Evolutionary conservation across 1,284 basidiomycete genomes (phyloP).

Genomic region (Moesziomyces sp.): DNA sequence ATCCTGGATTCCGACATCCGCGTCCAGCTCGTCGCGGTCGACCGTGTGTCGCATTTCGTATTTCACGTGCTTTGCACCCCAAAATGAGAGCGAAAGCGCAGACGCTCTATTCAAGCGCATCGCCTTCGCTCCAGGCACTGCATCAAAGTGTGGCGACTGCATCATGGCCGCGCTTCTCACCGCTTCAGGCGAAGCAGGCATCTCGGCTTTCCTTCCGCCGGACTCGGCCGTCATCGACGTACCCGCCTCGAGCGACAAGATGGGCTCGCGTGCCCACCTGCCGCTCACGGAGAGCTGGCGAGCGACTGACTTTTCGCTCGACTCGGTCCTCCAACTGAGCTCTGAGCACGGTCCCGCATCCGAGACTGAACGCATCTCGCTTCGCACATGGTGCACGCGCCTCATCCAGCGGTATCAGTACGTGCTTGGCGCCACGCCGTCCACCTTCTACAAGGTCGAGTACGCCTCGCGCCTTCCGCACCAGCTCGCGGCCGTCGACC

Average conservation of each 20-base stretch:
- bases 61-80: constrained; percentile 13
- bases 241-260: not conserved
- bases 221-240: constrained; percentile 9
- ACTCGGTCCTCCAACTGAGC: constrained; percentile 7
- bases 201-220: constrained; percentile 37
- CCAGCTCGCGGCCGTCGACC: constrained; percentile 32
- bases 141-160: constrained; percentile 38
- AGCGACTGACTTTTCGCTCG: constrained; percentile 31
- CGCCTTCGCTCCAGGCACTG: constrained; percentile 14
- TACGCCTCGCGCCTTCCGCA: constrained; percentile 22
- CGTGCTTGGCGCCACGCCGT: constrained; percentile 35
- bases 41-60: constrained; percentile 21
- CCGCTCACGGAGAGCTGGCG: constrained; percentile 35
- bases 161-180: constrained; percentile 40
- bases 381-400: constrained; percentile 37
- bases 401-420: constrained; percentile 43
- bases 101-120: constrained; percentile 47
- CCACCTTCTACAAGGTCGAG: constrained; percentile 48
- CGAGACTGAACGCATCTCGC: constrained; percentile 5
- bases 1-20: constrained; percentile 4
- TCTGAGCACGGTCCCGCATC: not conserved
- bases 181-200: constrained; percentile 26
- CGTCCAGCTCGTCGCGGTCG: not conserved
- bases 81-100: constrained; percentile 10
- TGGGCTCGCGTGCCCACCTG: constrained; percentile 30